Evolutionary conservation across 805 yeast species (phyloP).

Genomic region (Suhomyces pyralidae): DNA sequence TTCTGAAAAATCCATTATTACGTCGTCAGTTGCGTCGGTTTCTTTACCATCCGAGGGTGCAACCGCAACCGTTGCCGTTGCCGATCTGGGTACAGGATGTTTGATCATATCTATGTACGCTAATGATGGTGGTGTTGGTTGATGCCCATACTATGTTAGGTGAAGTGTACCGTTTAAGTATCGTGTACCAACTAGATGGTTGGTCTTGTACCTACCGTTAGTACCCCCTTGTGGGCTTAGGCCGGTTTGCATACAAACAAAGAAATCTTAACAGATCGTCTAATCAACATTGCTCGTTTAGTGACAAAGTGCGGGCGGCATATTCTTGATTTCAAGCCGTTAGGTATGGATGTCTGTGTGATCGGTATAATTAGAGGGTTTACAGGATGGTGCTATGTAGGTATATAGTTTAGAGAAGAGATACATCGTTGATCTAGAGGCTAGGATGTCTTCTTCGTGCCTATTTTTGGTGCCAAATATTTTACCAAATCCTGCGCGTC

Average conservation of each 20-base stretch:
- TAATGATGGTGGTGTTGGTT: not conserved
- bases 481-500: not conserved
- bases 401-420: not conserved
- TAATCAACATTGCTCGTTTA: not conserved
- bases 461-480: not conserved
- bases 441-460: not conserved
- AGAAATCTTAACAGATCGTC: not conserved
- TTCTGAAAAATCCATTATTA: not conserved
- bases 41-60: not conserved
- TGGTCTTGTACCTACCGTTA: not conserved
- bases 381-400: not conserved
- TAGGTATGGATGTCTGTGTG: not conserved
- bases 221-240: not conserved
- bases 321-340: not conserved
- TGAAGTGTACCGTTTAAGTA: not conserved
- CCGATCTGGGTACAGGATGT: not conserved
- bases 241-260: constrained; percentile 1
- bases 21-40: not conserved
- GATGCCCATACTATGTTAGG: not conserved
- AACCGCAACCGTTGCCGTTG: not conserved
- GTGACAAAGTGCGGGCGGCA: not conserved
- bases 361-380: not conserved
- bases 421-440: not conserved
- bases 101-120: constrained; percentile 1
- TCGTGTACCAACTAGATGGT: not conserved